These are phyloP conservation scores for Suillus subaureus DNA, from an alignment of 768 basidiomycete species.

Conservation along the genomic window DNA sequence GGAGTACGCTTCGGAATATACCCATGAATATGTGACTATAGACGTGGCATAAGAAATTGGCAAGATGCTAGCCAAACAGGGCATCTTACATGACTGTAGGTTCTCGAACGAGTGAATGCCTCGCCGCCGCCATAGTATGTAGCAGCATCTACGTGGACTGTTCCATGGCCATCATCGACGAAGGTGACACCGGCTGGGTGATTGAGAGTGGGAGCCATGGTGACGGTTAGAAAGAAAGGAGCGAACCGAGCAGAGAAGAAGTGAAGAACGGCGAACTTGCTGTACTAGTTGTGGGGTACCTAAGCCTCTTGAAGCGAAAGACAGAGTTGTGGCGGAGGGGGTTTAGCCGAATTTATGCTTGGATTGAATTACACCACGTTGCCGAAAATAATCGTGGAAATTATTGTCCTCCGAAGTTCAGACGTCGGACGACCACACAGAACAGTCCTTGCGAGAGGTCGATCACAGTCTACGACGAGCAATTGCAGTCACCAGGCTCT, in stretches of 20 bases:
- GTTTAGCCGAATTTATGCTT: constrained; percentile 19
- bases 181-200: constrained; percentile 70
- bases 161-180: constrained; percentile 57
- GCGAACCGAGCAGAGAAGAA: constrained; percentile 5
- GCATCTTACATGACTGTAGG: constrained; percentile 78
- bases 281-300: constrained; percentile 10
- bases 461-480: neutral
- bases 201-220: constrained; percentile 65
- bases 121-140: constrained; percentile 85
- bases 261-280: neutral
- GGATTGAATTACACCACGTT: constrained; percentile 19
- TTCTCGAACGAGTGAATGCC: constrained; percentile 78
- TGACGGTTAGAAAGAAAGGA: constrained; percentile 12
- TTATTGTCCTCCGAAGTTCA: constrained; percentile 12
- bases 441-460: neutral
- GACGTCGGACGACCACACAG: neutral
- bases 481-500: neutral
- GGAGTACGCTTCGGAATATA: constrained; percentile 72
- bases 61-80: constrained; percentile 10
- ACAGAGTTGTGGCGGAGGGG: constrained; percentile 14
- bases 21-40: constrained; percentile 70
- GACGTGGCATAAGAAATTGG: constrained; percentile 24
- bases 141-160: constrained; percentile 68
- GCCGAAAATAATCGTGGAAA: constrained; percentile 23
- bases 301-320: constrained; percentile 7